These are phyloP conservation scores for Colletotrichum noveboracense DNA, from an alignment of 2,329 filamentous ascomycete species.

Conservation along the genomic window DNA sequence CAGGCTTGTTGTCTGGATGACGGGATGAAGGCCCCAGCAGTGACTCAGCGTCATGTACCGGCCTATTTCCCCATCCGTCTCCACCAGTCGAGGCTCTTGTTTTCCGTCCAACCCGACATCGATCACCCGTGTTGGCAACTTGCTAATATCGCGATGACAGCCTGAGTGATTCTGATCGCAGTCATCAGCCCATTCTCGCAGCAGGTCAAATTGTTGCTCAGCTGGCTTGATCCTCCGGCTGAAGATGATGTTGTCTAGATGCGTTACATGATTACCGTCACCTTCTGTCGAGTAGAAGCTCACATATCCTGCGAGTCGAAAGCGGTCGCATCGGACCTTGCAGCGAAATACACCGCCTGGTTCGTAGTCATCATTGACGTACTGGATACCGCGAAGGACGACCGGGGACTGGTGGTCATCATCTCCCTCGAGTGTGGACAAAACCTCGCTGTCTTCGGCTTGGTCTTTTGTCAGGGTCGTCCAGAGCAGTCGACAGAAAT, in stretches of 20 bases:
- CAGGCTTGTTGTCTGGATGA: neutral
- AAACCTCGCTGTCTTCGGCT: neutral
- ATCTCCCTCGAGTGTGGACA: fast-evolving
- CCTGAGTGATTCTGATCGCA: neutral
- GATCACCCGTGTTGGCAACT: neutral
- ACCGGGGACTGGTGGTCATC: neutral
- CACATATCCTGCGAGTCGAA: neutral
- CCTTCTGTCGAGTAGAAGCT: neutral
- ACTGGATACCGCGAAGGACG: neutral
- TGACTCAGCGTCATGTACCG: neutral
- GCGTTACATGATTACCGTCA: fast-evolving
- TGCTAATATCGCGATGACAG: neutral
- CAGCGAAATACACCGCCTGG: neutral
- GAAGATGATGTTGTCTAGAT: neutral
- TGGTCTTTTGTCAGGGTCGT: neutral
- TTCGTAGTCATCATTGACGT: neutral
- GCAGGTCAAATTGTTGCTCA: neutral
- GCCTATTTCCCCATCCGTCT: neutral
- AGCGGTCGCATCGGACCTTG: neutral
- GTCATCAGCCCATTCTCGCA: neutral
- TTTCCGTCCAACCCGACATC: neutral
- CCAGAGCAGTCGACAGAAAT: neutral
- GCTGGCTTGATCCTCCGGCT: neutral
- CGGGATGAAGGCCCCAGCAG: neutral
- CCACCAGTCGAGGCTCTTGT: neutral